Base-by-base conservation (phyloP, 2,329 filamentous ascomycete species). In the Lecanoromycetidae sp. region DNA sequence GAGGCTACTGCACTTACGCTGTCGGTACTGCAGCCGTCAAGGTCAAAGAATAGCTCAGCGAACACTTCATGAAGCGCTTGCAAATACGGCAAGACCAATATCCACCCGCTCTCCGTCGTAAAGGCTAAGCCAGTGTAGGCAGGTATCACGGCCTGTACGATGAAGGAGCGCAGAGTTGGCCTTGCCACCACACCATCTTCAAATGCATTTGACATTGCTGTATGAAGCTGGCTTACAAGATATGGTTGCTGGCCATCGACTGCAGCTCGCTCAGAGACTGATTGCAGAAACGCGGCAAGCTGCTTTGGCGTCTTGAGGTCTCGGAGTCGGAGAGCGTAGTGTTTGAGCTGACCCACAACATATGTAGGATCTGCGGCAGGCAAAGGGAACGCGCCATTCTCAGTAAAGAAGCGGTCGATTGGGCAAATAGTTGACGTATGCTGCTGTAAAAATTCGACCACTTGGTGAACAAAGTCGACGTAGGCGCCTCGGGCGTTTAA, bases 341-440 rank as follows among this genome's bases (percentile, higher is more conserved):
- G 71, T 53, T 74, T 76, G 26, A 82, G 62, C 48, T 71, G 71
- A 7, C 75, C 77, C 4, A 79, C 71, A 20, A 82, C 75, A 57
- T 81, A 82, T 0, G 69, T 73, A 2, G 78, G 78, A 56, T 82
- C 78, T 2, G 63, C 66, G 2, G 68, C 67, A 5, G 78, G 78
- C 4, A 80, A 63, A 2, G 78, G 78, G 57, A 82, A 82, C 0
- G 70, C 67, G 1, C 67, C 63, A 1, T 76, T 76, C 53, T 80
- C 72, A 2, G 71, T 77, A 59, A 80, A 80, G 64, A 79, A 80
- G 1, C 63, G 59, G 46, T 79, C 70, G 13, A 80, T 66, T 0
- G 69, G 65, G 52, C 68, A 71, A 26, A 80, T 76, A 15, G 61
- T 72, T 26, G 68, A 65, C 1, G 72, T 73, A 53, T 80, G 72